Evolutionary conservation across 2,329 filamentous ascomycete species (phyloP), one percentile per base, ranked within the genome.

Genomic region (Hypoxylon sp.): DNA sequence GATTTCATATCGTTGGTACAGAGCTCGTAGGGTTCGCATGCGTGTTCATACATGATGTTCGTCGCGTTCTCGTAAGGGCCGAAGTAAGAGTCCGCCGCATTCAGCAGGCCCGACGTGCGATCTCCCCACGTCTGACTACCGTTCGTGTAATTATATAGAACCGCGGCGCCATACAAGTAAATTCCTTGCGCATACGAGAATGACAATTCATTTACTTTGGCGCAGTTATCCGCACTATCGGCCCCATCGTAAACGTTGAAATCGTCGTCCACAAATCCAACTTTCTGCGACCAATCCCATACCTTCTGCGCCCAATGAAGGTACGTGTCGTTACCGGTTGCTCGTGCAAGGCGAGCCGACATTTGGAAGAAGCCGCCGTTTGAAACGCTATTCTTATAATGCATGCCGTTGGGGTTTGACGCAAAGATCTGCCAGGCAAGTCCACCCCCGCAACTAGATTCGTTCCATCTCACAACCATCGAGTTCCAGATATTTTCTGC

Each of bases 281-380:
- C 77, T 1, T 79, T 76, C 46, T 78, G 75, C 0, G 84, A 84
- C 90, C 90, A 93, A 71, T 92, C 85, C 79, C 84, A 91, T n/a
- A 87, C 80, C 73, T 86, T 87, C 46, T 82, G 77, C 1, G 90
- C 89, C 90, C 90, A 93, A 16, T 90, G 84, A 12, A 80, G 67
- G 71, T 92, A 92, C 0, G 86, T 90, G 51, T 84, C 76, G 72
- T 92, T 89, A 14, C 87, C 87, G 0, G 89, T 92, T 64, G 87
- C 89, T 48, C 89, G 86, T 24, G 89, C 91, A 12, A 95, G 83
- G 16, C 92, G 89, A 0, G 93, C 91, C 3, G 90, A 89, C 11
- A 97, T 83, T 73, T 94, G 90, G 78, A 96, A 94, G 75, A 96
- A 88, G n/a, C 89, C 89, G 42, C 91, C 92, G 76, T 96, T 96